Conservation (phyloP, 805 yeast genomes). For the Sugiyamaella marilandica region DNA sequence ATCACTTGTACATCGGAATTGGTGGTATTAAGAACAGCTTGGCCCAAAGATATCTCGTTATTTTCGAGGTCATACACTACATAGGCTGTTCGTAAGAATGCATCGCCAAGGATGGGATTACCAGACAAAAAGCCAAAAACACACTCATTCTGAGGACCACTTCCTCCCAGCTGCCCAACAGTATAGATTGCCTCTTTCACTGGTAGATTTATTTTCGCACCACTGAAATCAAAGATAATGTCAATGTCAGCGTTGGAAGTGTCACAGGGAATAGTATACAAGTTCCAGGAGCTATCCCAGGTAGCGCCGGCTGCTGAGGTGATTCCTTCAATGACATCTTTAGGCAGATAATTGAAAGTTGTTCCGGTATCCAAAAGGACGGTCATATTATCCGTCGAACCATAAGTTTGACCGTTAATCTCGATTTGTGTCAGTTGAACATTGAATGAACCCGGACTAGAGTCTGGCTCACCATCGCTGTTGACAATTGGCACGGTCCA, state of each 20-base stretch:
- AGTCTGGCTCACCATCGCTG: neutral
- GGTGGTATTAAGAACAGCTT: conserved; percentile 31
- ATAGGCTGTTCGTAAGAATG: conserved; percentile 57
- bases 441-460: conserved; percentile 8
- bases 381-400: neutral
- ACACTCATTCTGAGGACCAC: neutral
- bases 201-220: conserved; percentile 26
- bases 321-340: conserved; percentile 3
- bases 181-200: conserved; percentile 16
- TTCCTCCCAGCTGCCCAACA: neutral
- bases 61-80: conserved; percentile 60
- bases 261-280: neutral
- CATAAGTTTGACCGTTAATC: conserved; percentile 13
- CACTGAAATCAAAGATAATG: conserved; percentile 42
- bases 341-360: conserved; percentile 19
- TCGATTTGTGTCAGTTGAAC: conserved; percentile 14
- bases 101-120: conserved; percentile 52
- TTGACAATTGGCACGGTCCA: conserved; percentile 20
- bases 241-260: conserved; percentile 19
- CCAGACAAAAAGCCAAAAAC: neutral
- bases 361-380: conserved; percentile 21
- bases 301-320: conserved; percentile 12
- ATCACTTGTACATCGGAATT: conserved; percentile 24
- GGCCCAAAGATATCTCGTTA: conserved; percentile 17
- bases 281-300: conserved; percentile 3